Evolutionary conservation across 352 stramenopile species (phyloP), one percentile per base, ranked within the genome.

Genomic region (Globisporangium polare): DNA sequence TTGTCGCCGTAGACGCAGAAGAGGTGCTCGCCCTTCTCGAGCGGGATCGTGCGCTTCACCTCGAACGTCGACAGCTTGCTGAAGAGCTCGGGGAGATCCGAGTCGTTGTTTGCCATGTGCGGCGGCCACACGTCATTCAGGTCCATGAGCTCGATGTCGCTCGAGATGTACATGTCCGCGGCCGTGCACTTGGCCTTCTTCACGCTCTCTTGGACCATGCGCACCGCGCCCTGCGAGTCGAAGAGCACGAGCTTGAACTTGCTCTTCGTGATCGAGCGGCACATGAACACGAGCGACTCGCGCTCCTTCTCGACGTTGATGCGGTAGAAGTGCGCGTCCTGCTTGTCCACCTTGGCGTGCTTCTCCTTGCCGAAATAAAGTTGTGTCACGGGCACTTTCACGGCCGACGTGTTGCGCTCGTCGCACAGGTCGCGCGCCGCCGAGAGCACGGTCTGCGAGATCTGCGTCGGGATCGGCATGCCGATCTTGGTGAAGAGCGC

Each of bases 211-310:
- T 95, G 85, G 33, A 94, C 83, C 75, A 92, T 85, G 22, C 85
- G 81, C 57, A 95, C 87, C 15, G 72, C 85, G 54, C 87, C 87
- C 22, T 86, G 74, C 24, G 68, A 60, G 71, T 95, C 87, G 59
- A 95, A 95, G 9, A 95, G 72, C 61, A 95, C 86, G 53, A 95
- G 60, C 65, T 95, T 95, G 65, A 95, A 95, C 71, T 95, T 95
- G 77, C 75, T 90, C 65, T 95, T 95, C 27, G 80, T 77, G 20
- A 70, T 71, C 7, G 87, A 93, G 37, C 85, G 85, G 57, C 85
- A 94, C 73, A 87, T 90, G 62, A 95, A 80, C 51, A 93, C 85
- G 35, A 94, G 71, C 29, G 80, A 90, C 53, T 89, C 80, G 49
- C 80, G 72, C 35, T 89, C 82, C 24, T 85, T 74, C 22, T 89